These are phyloP conservation scores for Calonectria ilicicola DNA, from an alignment of 2,329 filamentous ascomycete species.

Conservation along the genomic window DNA sequence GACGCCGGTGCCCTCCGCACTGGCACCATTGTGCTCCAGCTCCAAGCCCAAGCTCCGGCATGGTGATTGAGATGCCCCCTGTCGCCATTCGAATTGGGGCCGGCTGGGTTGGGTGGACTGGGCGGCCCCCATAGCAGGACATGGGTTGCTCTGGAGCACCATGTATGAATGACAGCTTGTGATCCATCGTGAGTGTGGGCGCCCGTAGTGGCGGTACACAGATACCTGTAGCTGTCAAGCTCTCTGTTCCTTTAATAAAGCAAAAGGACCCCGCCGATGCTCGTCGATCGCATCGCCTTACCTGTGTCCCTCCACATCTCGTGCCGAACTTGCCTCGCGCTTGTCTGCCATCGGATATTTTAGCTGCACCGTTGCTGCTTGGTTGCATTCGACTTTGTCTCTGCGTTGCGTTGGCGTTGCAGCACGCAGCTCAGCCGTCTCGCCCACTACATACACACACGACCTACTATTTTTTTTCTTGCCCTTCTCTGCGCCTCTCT, in stretches of 20 bases:
- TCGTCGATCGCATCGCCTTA: conserved; percentile 7
- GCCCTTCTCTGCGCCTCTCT: neutral
- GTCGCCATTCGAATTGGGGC: conserved; percentile 10
- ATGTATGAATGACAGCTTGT: conserved; percentile 22
- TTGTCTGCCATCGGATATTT: neutral
- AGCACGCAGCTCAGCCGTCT: conserved; percentile 14
- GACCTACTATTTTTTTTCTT: neutral
- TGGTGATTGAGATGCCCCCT: neutral
- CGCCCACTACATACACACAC: neutral
- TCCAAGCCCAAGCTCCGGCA: conserved; percentile 3
- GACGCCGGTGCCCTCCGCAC: conserved; percentile 26
- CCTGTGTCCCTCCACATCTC: neutral
- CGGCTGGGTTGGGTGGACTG: conserved; percentile 2
- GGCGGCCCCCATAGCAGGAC: neutral
- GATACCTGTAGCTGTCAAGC: conserved; percentile 7
- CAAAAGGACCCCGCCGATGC: conserved; percentile 22
- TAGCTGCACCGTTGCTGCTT: neutral
- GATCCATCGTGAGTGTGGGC: conserved; percentile 11
- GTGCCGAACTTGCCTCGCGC: neutral
- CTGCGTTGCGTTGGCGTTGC: conserved; percentile 24
- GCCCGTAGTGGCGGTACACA: conserved; percentile 1
- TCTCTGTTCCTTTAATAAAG: conserved; percentile 20
- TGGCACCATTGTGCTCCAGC: conserved; percentile 22
- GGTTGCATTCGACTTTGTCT: neutral
- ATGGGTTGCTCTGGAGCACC: conserved; percentile 6